These are phyloP conservation scores for Coleophoma crateriformis DNA, from an alignment of 2,329 filamentous ascomycete species.

Conservation along the genomic window DNA sequence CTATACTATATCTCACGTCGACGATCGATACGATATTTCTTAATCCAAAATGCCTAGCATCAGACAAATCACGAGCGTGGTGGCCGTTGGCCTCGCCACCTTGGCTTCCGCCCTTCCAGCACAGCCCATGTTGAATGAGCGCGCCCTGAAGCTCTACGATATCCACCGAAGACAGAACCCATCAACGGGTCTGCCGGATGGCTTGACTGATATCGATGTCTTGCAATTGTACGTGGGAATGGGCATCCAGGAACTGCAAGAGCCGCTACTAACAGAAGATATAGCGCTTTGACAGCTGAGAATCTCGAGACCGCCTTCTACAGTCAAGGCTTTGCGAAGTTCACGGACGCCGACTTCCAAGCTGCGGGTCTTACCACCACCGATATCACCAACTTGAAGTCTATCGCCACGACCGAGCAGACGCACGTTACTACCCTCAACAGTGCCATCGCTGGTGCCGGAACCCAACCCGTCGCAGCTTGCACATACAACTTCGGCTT, in stretches of 20 bases:
- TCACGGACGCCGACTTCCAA: slow-evolving; percentile 58
- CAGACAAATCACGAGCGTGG: slow-evolving; percentile 19
- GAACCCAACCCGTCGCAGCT: slow-evolving; percentile 59
- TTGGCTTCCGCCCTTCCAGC: slow-evolving; percentile 21
- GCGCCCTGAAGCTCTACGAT: slow-evolving; percentile 17
- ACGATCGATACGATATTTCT: slow-evolving; percentile 1
- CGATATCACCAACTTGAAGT: slow-evolving; percentile 54
- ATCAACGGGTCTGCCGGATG: slow-evolving; percentile 26
- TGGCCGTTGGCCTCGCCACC: slow-evolving; percentile 18
- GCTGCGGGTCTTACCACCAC: slow-evolving; percentile 51
- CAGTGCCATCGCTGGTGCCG: slow-evolving; percentile 53
- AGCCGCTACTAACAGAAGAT: slow-evolving; percentile 1
- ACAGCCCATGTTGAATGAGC: slow-evolving; percentile 17
- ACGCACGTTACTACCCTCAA: slow-evolving; percentile 56
- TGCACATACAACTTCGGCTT: slow-evolving; percentile 71
- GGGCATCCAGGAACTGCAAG: background rate
- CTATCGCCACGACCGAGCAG: slow-evolving; percentile 57
- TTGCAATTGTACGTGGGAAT: slow-evolving; percentile 42
- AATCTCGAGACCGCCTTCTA: slow-evolving; percentile 72
- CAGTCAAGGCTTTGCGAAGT: slow-evolving; percentile 62
- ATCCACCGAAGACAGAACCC: slow-evolving; percentile 20
- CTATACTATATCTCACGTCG: slow-evolving; percentile 8
- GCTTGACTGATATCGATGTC: slow-evolving; percentile 43
- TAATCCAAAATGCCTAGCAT: slow-evolving; percentile 22
- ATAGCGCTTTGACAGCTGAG: slow-evolving; percentile 65